phyloP scores from a whole-genome alignment of 441 rosid genomes.

The Gossypium davidsonii region DNA sequence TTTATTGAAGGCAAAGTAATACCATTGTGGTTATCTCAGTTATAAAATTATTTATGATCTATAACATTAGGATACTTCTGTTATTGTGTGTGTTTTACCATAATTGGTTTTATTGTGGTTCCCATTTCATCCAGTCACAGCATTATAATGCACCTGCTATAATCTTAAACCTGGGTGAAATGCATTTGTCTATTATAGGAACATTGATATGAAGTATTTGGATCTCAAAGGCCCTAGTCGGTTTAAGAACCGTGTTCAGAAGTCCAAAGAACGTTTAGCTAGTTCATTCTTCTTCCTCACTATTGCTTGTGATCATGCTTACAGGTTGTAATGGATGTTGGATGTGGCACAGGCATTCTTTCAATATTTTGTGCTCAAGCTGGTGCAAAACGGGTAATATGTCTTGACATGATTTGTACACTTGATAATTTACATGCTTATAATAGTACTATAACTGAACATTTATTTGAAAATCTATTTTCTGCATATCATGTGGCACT shows the following conservation, averaged over 20 bases:
- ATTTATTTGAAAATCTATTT: not conserved
- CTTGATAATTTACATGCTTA: not conserved
- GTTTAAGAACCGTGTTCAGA: not conserved
- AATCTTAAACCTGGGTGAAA: not conserved
- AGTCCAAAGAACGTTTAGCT: not conserved
- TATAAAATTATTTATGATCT: conserved; percentile 7
- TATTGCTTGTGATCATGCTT: not conserved
- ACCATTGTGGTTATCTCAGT: conserved; percentile 14
- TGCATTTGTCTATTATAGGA: not conserved
- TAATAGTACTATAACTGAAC: not conserved
- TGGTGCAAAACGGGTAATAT: conserved; percentile 79
- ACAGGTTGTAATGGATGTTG: conserved; percentile 97
- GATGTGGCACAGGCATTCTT: conserved; percentile 97
- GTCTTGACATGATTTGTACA: not conserved
- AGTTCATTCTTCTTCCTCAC: conserved; percentile 3
- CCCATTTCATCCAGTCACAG: not conserved
- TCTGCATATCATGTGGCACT: not conserved
- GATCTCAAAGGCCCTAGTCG: not conserved
- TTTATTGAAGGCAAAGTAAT: conserved; percentile 88
- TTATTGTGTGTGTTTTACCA: not conserved
- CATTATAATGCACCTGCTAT: not conserved
- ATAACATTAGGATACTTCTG: not conserved
- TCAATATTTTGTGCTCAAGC: conserved; percentile 97
- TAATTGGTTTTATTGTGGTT: not conserved
- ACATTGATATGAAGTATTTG: conserved; percentile 3